A percentile compares a stretch with the other conserved stretches of the same genome.
Conservation (phyloP, 2,329 filamentous ascomycete species). For the Ophiostoma quercus region DNA sequence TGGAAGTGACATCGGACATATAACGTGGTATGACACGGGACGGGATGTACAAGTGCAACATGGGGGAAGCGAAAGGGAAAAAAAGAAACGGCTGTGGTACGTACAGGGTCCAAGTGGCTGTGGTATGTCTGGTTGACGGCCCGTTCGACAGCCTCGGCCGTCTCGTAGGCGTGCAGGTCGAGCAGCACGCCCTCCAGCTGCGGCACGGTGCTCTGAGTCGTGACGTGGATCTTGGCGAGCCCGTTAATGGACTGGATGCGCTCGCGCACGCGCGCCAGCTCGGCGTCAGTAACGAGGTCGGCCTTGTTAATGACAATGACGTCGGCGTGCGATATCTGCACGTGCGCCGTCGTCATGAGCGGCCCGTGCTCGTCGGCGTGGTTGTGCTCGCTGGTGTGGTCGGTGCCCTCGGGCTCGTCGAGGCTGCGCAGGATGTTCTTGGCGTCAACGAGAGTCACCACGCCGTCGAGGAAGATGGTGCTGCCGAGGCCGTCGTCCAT, state of each 20-base stretch:
- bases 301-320: conserved; percentile 92
- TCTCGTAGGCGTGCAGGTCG: conserved; percentile 88
- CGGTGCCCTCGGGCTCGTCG: conserved; percentile 61
- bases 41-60: not conserved
- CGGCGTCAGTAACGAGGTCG: conserved; percentile 67
- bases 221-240: conserved; percentile 76
- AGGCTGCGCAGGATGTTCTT: conserved; percentile 83
- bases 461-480: conserved; percentile 93
- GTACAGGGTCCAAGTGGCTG: conserved; percentile 80
- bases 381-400: conserved; percentile 48
- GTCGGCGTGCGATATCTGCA: conserved; percentile 95
- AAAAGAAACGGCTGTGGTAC: not conserved
- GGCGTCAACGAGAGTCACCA: conserved; percentile 91
- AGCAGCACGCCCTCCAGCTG: conserved; percentile 79
- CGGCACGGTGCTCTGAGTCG: conserved; percentile 72
- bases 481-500: conserved; percentile 92
- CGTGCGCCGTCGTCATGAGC: conserved; percentile 82
- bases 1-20: not conserved
- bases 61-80: not conserved
- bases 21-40: not conserved
- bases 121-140: conserved; percentile 62
- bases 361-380: conserved; percentile 52
- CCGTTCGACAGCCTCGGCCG: conserved; percentile 67
- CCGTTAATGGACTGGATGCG: conserved; percentile 84
- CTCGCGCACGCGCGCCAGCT: conserved; percentile 63